A percentile compares a stretch with the other conserved stretches of the same genome.
phyloP scores from a whole-genome alignment of 371 early-diverging fungal species.

The Smittium mucronatum region DNA sequence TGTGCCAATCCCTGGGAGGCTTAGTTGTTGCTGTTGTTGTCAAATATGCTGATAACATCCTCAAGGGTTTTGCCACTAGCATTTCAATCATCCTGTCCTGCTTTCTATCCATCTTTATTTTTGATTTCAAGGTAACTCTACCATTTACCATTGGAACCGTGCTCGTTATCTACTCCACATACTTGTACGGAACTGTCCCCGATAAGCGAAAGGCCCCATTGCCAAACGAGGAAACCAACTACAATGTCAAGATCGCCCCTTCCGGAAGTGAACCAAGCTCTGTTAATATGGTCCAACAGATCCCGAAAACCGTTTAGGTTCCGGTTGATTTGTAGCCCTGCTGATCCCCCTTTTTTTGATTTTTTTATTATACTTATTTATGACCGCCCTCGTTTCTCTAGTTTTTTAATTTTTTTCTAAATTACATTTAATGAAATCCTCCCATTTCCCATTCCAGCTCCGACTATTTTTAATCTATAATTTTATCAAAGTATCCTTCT shows the following conservation, averaged over 20 bases:
- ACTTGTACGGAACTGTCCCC: slow-evolving; percentile 44
- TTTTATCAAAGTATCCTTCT: too few species aligned
- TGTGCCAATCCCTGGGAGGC: slow-evolving; percentile 81
- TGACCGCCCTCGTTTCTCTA: too few species aligned
- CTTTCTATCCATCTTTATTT: slow-evolving; percentile 56
- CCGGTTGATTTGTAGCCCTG: too few species aligned
- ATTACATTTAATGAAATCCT: too few species aligned
- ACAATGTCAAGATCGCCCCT: background rate
- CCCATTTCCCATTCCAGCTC: too few species aligned
- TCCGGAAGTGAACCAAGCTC: background rate
- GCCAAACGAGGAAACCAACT: background rate
- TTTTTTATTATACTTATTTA: too few species aligned
- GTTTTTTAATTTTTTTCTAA: too few species aligned
- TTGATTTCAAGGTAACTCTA: slow-evolving; percentile 54
- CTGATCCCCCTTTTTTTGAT: too few species aligned
- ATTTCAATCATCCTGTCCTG: slow-evolving; percentile 83
- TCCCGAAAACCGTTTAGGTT: background rate
- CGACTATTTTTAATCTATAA: too few species aligned
- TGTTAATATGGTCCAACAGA: background rate
- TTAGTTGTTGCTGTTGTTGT: slow-evolving; percentile 88
- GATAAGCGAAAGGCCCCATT: slow-evolving; percentile 7
- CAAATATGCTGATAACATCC: slow-evolving; percentile 91
- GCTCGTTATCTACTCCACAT: slow-evolving; percentile 64
- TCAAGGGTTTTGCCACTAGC: slow-evolving; percentile 92
- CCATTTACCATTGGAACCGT: slow-evolving; percentile 63